Percentiles rank a stretch among this genome's conserved stretches.
Conservation (phyloP, 805 yeast genomes). For the Lipomyces lipofer region DNA sequence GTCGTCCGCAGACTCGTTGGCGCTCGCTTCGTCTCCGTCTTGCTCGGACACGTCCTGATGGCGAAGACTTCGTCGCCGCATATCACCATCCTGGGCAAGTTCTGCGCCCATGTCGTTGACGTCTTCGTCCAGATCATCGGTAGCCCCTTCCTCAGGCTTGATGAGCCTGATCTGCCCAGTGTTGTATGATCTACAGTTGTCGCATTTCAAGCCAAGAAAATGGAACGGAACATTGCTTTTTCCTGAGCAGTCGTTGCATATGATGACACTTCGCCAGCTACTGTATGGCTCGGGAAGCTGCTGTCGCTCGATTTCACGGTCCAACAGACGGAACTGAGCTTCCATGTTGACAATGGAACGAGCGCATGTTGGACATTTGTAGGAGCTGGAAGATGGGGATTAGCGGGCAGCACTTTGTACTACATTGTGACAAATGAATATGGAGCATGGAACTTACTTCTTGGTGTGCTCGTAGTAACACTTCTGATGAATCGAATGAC, state of each 20-base stretch:
- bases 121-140: conserved; percentile 32
- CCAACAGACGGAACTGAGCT: conserved; percentile 81
- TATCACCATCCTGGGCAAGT: neutral
- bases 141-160: conserved; percentile 61
- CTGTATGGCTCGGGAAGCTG: conserved; percentile 79
- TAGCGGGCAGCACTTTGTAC: too few relatives aligned
- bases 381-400: conserved; percentile 54
- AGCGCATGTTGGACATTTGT: conserved; percentile 89
- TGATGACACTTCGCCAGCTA: conserved; percentile 70
- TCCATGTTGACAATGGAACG: conserved; percentile 84
- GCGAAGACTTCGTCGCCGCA: neutral
- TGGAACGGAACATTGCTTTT: conserved; percentile 75
- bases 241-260: conserved; percentile 86
- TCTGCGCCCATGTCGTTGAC: neutral
- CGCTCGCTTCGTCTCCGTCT: too few relatives aligned
- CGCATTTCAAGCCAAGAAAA: conserved; percentile 82
- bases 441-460: conserved; percentile 8
- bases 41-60: too few relatives aligned
- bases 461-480: conserved; percentile 82
- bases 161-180: conserved; percentile 71
- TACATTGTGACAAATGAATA: neutral
- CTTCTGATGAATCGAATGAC: conserved; percentile 86
- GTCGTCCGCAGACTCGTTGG: too few relatives aligned
- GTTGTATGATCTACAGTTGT: conserved; percentile 82
- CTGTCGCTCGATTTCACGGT: conserved; percentile 74